Conservation (phyloP, 352 stramenopile genomes). For the Nothophytophthora sp. region DNA sequence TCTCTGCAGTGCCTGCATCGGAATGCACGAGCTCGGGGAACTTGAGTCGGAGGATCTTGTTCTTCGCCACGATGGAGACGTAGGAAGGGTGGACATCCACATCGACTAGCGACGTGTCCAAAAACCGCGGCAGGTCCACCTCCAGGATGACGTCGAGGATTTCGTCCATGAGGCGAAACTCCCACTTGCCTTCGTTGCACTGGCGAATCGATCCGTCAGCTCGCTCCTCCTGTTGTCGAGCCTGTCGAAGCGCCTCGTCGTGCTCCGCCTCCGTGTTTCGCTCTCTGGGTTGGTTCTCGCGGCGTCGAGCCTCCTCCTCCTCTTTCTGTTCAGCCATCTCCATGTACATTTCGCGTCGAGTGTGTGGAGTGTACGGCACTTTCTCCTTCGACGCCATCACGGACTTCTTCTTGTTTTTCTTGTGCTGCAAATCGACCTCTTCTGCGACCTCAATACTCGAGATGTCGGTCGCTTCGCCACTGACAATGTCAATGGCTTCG, state of each 20-base stretch:
- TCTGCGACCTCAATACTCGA: constrained; percentile 9
- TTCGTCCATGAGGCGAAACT: constrained; percentile 80
- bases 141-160: constrained; percentile 68
- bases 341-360: constrained; percentile 86
- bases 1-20: constrained; percentile 50
- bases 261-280: constrained; percentile 90
- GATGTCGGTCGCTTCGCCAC: constrained; percentile 41
- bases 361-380: constrained; percentile 68
- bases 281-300: constrained; percentile 80
- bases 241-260: constrained; percentile 41
- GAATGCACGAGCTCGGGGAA: constrained; percentile 64
- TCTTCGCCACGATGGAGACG: constrained; percentile 93
- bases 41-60: constrained; percentile 80
- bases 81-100: constrained; percentile 93
- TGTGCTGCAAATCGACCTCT: too few species aligned
- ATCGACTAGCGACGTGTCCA: constrained; percentile 94
- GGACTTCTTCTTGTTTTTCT: constrained; percentile 35
- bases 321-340: constrained; percentile 94
- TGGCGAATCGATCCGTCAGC: constrained; percentile 56
- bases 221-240: constrained; percentile 32
- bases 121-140: constrained; percentile 83
- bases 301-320: constrained; percentile 86
- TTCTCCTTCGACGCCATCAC: constrained; percentile 55
- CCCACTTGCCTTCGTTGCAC: constrained; percentile 92
- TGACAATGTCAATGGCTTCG: constrained; percentile 41